Evolutionary conservation across 805 yeast genomes (phyloP), one percentile per base, ranked within the genome.

Genomic region (Ogataea nonfermentans): DNA sequence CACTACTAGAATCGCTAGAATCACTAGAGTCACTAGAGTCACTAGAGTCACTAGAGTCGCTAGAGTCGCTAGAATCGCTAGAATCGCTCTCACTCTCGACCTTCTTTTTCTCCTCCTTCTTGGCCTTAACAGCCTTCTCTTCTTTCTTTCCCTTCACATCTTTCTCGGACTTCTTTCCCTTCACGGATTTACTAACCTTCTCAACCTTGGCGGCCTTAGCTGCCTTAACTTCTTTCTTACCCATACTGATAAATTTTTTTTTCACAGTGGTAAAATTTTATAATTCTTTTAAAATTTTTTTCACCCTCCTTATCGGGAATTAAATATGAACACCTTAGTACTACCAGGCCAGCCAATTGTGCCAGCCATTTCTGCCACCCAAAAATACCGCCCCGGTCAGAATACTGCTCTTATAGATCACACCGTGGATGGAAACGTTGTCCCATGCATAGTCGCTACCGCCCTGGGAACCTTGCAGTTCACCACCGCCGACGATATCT

Each of bases 331-430:
- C 14, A 62, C 67, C 23, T 57, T 59, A 25, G 86, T 74, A 2
- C 68, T 81, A n/a, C 96, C 96, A 1, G 96, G 96, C 0, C 95
- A 88, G 52, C 74, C 81, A 29, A 68, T 88, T 16, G 73, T 79
- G 13, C 90, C 93, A 1, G 65, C 71, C 6, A 70, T 66, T 51
- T 39, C 62, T 4, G 47, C 55, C 1, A 67, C 65, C 11, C 47
- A 48, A 11, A 71, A 68, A 41, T 86, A 73, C 51, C 56, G 67
- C 4, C 63, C 87, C 2, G 95, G 95, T 4, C 61, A 66, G 14
- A 95, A 95, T 8, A 71, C 86, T 1, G 71, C 74, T 23, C 47
- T 77, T 3, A 66, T 75, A 15, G 64, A 70, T 4, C 67, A 78
- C 12, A 66, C 63, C 3, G 60, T 68, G 8, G 64, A 70, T 13